Base-by-base conservation (phyloP, 192 early-diverging fungal species). In the Spizellomyces sp. region DNA sequence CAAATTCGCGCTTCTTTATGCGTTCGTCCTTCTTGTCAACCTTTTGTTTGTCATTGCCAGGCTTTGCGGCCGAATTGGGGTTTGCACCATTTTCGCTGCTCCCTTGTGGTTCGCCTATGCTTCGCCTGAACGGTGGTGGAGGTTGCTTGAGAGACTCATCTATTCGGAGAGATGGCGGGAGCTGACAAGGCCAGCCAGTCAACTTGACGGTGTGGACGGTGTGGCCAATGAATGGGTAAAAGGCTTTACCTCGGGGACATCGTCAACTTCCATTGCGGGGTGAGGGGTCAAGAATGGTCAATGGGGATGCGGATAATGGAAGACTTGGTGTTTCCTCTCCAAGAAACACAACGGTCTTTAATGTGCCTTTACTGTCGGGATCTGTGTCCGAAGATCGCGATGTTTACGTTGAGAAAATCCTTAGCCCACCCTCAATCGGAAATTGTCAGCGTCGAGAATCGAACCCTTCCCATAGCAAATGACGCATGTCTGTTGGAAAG, bases 141-240 rank as follows among this genome's bases (percentile, higher is more conserved):
- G 63, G 44, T n/a, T 61, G 12, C n/a, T 14, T 12, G 59, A 61
- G 21, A 61, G 59, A 61, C 41, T 61, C 14, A 5, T 45, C 44
- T n/a, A 64, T 45, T 22, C 47, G 15, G 63, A 64, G 44, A 8
- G 19, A 21, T 36, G 63, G 63, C 3, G 63, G 63, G 10, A 64
- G 63, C 63, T 64, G 63, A n/a, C 50, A 19, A 54, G 44, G 1
- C 21, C 15, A 12, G 17, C 12, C n/a, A 19, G 10, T 22, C 42
- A 14, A 2, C 15, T 64, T 36, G n/a, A 10, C n/a, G n/a, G n/a
- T n/a, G n/a, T n/a, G n/a, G n/a, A n/a, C n/a, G n/a, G n/a, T n/a
- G 12, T 64, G 3, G 27, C 44, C 63, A 36, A 2, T 36, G 27
- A 36, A 36, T 36, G 1, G 27, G 27, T 36, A 36, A 36, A 36